A percentile compares a stretch with the other conserved stretches of the same genome.
Evolutionary conservation across 208 protist species (phyloP).

Genomic region (Vickermania spadyakhi): DNA sequence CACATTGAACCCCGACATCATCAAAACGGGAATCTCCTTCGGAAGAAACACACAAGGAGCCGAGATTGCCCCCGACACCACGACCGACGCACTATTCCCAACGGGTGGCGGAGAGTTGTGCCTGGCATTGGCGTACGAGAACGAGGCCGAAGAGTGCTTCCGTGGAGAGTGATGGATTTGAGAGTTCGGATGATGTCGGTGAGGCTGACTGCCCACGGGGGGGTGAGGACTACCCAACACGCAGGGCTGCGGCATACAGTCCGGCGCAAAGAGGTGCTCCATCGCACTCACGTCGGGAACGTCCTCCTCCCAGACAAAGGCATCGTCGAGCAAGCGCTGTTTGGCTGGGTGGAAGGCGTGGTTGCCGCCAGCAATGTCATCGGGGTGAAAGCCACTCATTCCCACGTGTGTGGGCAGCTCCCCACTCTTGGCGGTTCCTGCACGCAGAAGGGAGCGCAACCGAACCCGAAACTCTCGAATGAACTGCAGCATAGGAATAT

Average conservation of each 20-base stretch:
- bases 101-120: no score
- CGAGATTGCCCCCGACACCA: not conserved
- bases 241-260: no score
- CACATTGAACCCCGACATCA: conserved; percentile 70
- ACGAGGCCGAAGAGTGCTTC: not conserved
- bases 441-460: conserved; percentile 43
- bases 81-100: not conserved
- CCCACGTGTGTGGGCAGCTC: conserved; percentile 20
- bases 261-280: conserved; percentile 24
- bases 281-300: conserved; percentile 20
- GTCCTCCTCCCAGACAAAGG: conserved; percentile 69
- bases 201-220: conserved; percentile 1
- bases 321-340: conserved; percentile 18
- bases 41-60: not conserved
- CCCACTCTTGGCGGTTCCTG: conserved; percentile 34
- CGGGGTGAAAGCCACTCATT: conserved; percentile 26
- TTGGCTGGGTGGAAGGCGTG: conserved; percentile 11
- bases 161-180: no score
- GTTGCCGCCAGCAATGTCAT: conserved; percentile 19
- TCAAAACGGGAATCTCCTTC: conserved; percentile 30
- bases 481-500: conserved; percentile 74
- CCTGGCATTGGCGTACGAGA: not conserved
- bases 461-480: conserved; percentile 66
- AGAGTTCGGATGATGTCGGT: no score
- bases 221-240: conserved; percentile 6